These are phyloP conservation scores for Chaetoscypha palmicola DNA, from an alignment of 2,329 filamentous ascomycete species.

Conservation along the genomic window DNA sequence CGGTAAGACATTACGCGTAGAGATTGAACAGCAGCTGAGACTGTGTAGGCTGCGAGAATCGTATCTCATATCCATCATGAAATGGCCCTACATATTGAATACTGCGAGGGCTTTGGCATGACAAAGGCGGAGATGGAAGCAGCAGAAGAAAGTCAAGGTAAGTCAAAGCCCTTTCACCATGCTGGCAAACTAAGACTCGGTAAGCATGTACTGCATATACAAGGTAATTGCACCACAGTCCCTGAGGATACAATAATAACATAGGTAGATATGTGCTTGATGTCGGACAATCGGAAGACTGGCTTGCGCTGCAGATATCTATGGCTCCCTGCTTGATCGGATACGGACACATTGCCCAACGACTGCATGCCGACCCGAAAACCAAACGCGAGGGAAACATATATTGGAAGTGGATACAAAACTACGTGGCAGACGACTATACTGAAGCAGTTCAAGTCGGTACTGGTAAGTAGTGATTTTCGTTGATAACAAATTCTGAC, in stretches of 20 bases:
- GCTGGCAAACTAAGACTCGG: constrained; percentile 9
- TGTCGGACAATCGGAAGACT: constrained; percentile 79
- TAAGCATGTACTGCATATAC: constrained; percentile 74
- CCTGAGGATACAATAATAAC: constrained; percentile 1
- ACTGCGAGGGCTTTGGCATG: constrained; percentile 76
- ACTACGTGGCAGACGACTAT: constrained; percentile 79
- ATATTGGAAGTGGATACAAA: constrained; percentile 90
- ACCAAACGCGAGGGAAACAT: constrained; percentile 58
- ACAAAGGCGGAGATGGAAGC: constrained; percentile 64
- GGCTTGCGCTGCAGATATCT: constrained; percentile 77
- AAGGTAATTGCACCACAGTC: constrained; percentile 26
- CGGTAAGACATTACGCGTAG: too few relatives aligned
- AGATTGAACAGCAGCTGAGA: too few relatives aligned
- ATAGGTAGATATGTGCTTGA: constrained; percentile 71
- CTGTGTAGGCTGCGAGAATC: constrained; percentile 56
- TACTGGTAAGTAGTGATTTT: constrained; percentile 52
- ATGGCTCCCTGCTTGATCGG: constrained; percentile 85
- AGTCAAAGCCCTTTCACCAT: not conserved
- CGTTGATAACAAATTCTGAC: too few relatives aligned
- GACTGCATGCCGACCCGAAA: constrained; percentile 57
- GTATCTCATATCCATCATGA: constrained; percentile 73
- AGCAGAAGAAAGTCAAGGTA: constrained; percentile 68
- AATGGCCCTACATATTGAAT: constrained; percentile 72
- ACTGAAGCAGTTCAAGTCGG: constrained; percentile 62
- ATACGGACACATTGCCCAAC: constrained; percentile 71